Percentiles rank a stretch among this genome's conserved stretches.
phyloP scores from a whole-genome alignment of 1,284 basidiomycete species.

The Sporisorium exsertum region DNA sequence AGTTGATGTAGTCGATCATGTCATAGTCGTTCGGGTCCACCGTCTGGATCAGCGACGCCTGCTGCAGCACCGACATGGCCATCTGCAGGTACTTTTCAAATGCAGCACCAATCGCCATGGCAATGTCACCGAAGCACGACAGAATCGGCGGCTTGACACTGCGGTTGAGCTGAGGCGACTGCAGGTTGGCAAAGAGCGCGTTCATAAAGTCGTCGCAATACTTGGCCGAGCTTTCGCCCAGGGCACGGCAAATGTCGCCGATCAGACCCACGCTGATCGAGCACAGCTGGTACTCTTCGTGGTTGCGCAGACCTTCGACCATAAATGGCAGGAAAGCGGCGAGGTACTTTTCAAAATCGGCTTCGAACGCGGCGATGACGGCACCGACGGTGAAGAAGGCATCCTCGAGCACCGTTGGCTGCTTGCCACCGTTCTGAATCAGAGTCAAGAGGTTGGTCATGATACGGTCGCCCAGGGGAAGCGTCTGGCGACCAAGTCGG shows the following conservation, averaged over 20 bases:
- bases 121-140: conserved; percentile 96
- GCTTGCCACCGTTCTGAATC: conserved; percentile 85
- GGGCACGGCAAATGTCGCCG: conserved; percentile 91
- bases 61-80: conserved; percentile 89
- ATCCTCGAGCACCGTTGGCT: conserved; percentile 95
- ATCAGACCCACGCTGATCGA: conserved; percentile 95
- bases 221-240: conserved; percentile 83
- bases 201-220: conserved; percentile 91
- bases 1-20: conserved; percentile 89
- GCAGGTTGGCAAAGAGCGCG: conserved; percentile 89
- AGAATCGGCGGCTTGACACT: conserved; percentile 96
- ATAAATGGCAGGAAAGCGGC: conserved; percentile 89
- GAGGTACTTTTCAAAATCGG: conserved; percentile 87
- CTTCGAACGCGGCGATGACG: conserved; percentile 78
- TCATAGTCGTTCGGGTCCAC: conserved; percentile 77
- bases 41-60: conserved; percentile 79
- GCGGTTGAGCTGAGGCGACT: conserved; percentile 88
- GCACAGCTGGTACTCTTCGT: conserved; percentile 95
- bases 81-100: conserved; percentile 92
- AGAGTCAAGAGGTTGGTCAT: conserved; percentile 92
- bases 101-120: conserved; percentile 83
- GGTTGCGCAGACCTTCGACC: conserved; percentile 86
- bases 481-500: conserved; percentile 85
- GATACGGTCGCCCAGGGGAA: conserved; percentile 89
- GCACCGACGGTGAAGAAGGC: conserved; percentile 95